Base-by-base conservation (phyloP, 805 yeast genomes). In the Kodamaea jinghongensis region DNA sequence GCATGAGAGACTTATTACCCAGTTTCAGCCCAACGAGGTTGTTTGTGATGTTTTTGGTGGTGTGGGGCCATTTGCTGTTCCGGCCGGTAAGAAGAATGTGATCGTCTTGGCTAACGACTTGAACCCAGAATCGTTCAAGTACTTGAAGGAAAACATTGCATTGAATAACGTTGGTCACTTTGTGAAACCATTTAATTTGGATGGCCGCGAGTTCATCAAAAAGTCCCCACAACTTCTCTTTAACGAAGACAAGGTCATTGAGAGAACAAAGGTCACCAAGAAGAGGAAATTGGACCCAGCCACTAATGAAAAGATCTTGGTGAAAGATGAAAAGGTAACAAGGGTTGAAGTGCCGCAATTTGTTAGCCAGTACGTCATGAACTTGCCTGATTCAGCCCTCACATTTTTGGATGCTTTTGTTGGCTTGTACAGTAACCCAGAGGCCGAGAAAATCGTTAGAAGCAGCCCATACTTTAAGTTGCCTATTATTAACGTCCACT, bases 21-120 rank as follows among this genome's bases (percentile, higher is more conserved):
- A 68, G 42, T 83, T 86, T 51, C 51, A 75, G 30, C 70, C 76
- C 3, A 83, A 84, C 7, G 84, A 83, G 43, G 85, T 88, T 5
- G 85, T 95, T 0, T 87, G 88, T 52, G 99, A 93, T 66, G 97
- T 89, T 0, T 86, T 95, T 79, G 98, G 96, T 1, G 99, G 99
- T 34, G 98, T 93, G 2, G 99, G 99, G 0, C 99, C 99, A 4
- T 93, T 95, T 67, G 91, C 95, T 1, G 79, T 93, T 1, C 99
- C 99, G 0, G 96, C 97, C 0, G 98, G 90, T 10, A 88, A 84
- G 60, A 86, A 83, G 45, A 75, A 76, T 11, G 84, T 81, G 8
- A 58, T 90, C 38, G 95, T 87, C 0, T 70, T 93, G 50, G 96
- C 97, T 8, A 93, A 90, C 58, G 99, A 93, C 60, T 70, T 93